These are phyloP conservation scores for Eucalyptus erythrocorys DNA, from an alignment of 345 rosid species.

Conservation along the genomic window DNA sequence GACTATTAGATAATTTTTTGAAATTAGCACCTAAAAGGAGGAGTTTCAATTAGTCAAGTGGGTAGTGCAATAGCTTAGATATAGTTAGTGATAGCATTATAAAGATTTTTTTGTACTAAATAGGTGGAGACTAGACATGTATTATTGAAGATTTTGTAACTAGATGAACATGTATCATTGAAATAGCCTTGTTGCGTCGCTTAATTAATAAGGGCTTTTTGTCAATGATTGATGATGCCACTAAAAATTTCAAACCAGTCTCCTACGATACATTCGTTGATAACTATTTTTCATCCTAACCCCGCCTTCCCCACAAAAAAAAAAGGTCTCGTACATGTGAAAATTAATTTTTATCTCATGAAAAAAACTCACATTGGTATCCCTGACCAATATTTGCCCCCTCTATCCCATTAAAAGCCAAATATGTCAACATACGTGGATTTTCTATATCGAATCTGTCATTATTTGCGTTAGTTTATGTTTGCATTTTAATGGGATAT, in stretches of 20 bases:
- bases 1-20: no score
- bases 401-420: not conserved
- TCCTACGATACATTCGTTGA: no score
- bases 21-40: no score
- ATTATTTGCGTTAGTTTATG: fast-evolving
- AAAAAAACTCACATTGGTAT: no score
- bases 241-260: no score
- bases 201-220: not conserved
- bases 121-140: not conserved
- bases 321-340: fast-evolving
- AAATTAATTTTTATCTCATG: no score
- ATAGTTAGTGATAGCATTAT: not conserved
- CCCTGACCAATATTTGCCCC: fast-evolving
- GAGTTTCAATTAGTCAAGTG: no score
- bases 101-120: not conserved
- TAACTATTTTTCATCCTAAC: no score
- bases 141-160: not conserved
- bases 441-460: fast-evolving
- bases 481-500: not conserved
- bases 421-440: not conserved
- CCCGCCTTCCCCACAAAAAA: no score
- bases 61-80: no score
- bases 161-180: not conserved
- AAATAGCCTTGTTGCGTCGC: not conserved
- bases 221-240: no score